phyloP scores from a whole-genome alignment of 2,329 filamentous ascomycete species.

The Alternaria arbusti region DNA sequence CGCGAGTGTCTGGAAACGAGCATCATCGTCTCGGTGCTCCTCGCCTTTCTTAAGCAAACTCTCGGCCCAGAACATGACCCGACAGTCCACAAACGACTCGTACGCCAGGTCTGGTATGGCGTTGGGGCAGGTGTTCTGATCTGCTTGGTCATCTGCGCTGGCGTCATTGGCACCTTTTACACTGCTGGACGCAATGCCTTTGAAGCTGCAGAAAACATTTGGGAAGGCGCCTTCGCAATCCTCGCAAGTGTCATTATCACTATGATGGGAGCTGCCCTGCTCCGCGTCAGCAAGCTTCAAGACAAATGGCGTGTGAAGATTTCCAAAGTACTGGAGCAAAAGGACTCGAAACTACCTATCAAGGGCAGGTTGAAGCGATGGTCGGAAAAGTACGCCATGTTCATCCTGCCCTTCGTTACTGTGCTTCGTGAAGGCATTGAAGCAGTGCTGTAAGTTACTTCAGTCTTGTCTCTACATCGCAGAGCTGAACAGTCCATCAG shows the following conservation, averaged over 20 bases:
- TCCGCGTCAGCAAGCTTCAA: slow-evolving; percentile 82
- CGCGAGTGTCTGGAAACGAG: slow-evolving; percentile 82
- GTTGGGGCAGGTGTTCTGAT: slow-evolving; percentile 67
- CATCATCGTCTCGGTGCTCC: slow-evolving; percentile 85
- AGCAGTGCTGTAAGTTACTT: slow-evolving; percentile 66
- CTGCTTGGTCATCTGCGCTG: slow-evolving; percentile 68
- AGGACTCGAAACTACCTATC: slow-evolving; percentile 50
- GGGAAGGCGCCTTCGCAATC: slow-evolving; percentile 80
- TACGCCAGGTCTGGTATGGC: slow-evolving; percentile 73
- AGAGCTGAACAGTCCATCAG: slow-evolving; percentile 5
- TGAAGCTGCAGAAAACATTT: slow-evolving; percentile 73
- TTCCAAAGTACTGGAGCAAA: slow-evolving; percentile 68
- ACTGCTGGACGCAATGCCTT: slow-evolving; percentile 71
- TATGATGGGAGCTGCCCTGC: slow-evolving; percentile 77
- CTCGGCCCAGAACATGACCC: slow-evolving; percentile 70
- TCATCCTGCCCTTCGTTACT: slow-evolving; percentile 83
- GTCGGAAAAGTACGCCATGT: slow-evolving; percentile 83
- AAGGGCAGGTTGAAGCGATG: slow-evolving; percentile 65
- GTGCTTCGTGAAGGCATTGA: slow-evolving; percentile 87
- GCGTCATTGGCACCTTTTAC: slow-evolving; percentile 75
- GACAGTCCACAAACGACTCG: slow-evolving; percentile 69
- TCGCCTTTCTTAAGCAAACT: slow-evolving; percentile 84
- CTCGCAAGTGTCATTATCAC: slow-evolving; percentile 82
- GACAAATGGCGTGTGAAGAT: slow-evolving; percentile 89
- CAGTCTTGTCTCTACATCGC: not conserved